A percentile compares a stretch with the other conserved stretches of the same genome.
Conservation (phyloP, 768 basidiomycete species). For the Pholiota conissans region DNA sequence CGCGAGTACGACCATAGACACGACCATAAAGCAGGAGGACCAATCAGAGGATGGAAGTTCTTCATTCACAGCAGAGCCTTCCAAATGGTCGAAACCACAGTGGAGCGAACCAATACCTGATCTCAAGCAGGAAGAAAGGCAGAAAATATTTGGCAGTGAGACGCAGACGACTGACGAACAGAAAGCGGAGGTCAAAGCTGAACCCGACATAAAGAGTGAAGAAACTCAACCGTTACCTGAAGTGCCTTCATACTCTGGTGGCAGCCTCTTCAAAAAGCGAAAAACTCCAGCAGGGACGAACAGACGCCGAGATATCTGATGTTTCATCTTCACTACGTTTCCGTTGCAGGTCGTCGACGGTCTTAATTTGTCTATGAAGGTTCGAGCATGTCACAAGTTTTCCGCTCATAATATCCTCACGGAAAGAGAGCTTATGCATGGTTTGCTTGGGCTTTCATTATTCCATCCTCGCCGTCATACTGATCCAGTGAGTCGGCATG, state of each 20-base stretch:
- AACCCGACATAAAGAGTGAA: conserved; percentile 16
- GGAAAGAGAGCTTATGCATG: not conserved
- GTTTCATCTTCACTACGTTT: not conserved
- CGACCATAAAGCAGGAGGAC: not conserved
- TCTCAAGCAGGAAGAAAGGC: conserved; percentile 17
- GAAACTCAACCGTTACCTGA: conserved; percentile 7
- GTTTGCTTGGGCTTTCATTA: not conserved
- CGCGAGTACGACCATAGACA: not conserved
- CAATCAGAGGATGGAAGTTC: conserved; percentile 4
- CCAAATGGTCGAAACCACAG: conserved; percentile 30
- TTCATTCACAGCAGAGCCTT: not conserved
- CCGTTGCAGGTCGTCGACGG: not conserved
- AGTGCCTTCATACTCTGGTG: conserved; percentile 11
- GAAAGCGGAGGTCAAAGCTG: conserved; percentile 13
- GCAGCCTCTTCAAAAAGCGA: conserved; percentile 32
- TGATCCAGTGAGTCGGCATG: no score
- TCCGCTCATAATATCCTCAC: not conserved
- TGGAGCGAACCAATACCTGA: conserved; percentile 27
- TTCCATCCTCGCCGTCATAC: no score
- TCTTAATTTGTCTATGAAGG: no score
- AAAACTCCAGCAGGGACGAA: conserved; percentile 27
- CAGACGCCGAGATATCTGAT: conserved; percentile 26
- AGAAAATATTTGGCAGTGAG: conserved; percentile 16
- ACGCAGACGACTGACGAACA: conserved; percentile 4
- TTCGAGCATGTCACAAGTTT: not conserved